These are phyloP conservation scores for Aspergillus brasiliensis DNA, from an alignment of 2,329 filamentous ascomycete species.

Conservation along the genomic window DNA sequence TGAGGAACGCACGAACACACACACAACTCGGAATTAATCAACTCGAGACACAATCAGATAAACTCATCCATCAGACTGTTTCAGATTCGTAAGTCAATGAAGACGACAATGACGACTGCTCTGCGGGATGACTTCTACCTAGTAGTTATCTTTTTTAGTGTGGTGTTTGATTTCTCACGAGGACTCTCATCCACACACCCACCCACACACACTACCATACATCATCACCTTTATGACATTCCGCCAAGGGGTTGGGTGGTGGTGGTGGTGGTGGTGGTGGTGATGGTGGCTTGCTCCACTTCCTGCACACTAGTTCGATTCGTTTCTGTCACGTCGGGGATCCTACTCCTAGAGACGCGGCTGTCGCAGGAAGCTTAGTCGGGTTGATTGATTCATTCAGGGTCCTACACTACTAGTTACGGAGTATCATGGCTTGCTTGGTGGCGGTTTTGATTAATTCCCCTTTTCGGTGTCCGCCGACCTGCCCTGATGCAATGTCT, in stretches of 20 bases:
- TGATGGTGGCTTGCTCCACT: background rate
- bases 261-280: background rate
- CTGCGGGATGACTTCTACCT: no score
- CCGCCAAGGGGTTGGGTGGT: background rate
- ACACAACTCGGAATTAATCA: background rate
- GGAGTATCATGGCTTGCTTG: background rate
- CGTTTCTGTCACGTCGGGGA: background rate
- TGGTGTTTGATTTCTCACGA: no score
- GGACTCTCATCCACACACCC: no score
- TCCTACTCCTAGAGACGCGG: background rate
- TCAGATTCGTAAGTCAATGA: background rate
- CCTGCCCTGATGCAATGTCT: no score
- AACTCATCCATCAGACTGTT: background rate
- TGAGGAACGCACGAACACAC: no score
- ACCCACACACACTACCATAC: background rate
- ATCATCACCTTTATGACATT: background rate
- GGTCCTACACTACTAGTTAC: slow-evolving; percentile 2
- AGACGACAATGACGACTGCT: no score
- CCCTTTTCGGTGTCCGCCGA: no score
- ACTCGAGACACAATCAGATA: background rate
- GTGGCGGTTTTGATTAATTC: background rate
- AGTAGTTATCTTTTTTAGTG: no score
- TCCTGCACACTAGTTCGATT: slow-evolving; percentile 6
- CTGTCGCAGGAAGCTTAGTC: slow-evolving; percentile 9
- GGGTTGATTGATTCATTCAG: slow-evolving; percentile 1